phyloP scores from a whole-genome alignment of 495 filamentous ascomycete genomes.

The Cercophora samala region DNA sequence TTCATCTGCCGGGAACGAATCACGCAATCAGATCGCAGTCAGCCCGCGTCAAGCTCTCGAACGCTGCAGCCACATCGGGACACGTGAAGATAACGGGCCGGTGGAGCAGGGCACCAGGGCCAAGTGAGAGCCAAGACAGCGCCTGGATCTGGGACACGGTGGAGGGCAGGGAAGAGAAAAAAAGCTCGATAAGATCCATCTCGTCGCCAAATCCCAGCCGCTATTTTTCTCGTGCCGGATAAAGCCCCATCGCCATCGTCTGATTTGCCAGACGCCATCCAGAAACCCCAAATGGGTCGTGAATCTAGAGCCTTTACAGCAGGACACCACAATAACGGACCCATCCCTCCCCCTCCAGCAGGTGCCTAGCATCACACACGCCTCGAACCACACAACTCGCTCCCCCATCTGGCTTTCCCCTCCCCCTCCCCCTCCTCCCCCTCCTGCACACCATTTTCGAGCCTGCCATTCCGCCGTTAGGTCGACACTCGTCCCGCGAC shows the following conservation, averaged over 20 bases:
- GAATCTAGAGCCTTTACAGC: not conserved
- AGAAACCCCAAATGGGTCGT: not conserved
- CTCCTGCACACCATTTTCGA: not conserved
- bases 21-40: constrained; percentile 8
- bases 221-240: not conserved
- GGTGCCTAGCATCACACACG: not conserved
- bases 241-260: constrained; percentile 1
- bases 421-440: not conserved
- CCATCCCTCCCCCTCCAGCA: not conserved
- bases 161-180: constrained; percentile 6
- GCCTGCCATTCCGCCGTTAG: not conserved
- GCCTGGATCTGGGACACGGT: constrained; percentile 4
- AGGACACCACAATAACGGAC: not conserved
- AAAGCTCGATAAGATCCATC: constrained; percentile 8
- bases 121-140: constrained; percentile 2
- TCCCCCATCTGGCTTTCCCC: not conserved
- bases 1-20: constrained; percentile 6
- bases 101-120: constrained; percentile 5
- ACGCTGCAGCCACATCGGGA: constrained; percentile 8
- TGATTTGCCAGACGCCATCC: not conserved
- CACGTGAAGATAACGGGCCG: constrained; percentile 11
- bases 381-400: not conserved
- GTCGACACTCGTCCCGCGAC: not conserved
- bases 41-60: not conserved
- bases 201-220: constrained; percentile 1